Percentiles rank a stretch among this genome's conserved stretches.
Evolutionary conservation across 805 yeast genomes (phyloP).

Genomic region (Starmerella bombicola): DNA sequence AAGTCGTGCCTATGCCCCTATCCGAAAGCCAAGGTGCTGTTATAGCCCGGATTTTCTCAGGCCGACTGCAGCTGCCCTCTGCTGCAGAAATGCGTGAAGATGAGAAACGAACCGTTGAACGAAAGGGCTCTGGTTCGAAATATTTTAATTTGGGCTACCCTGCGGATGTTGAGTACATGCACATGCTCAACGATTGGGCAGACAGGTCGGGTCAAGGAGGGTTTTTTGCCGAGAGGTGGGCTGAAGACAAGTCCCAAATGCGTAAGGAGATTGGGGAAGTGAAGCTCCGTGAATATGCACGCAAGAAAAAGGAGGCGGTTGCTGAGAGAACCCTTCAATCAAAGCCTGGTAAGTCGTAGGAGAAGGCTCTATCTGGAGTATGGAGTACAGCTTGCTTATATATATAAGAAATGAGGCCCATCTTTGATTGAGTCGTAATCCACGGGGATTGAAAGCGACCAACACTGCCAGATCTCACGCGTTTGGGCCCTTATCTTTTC

Average conservation of each 20-base stretch:
- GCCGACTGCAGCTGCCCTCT: constrained; percentile 41
- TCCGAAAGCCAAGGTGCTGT: constrained; percentile 51
- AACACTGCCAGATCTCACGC: too few species aligned
- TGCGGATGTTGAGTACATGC: constrained; percentile 47
- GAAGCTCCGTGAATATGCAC: constrained; percentile 14
- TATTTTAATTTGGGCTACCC: constrained; percentile 47
- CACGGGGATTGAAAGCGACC: too few species aligned
- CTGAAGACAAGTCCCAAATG: constrained; percentile 26
- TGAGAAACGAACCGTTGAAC: constrained; percentile 31
- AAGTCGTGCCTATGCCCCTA: constrained; percentile 27
- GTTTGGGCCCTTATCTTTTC: too few species aligned
- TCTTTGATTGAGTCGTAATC: too few species aligned
- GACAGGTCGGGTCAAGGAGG: constrained; percentile 27
- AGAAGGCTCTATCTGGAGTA: too few species aligned
- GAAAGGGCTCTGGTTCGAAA: constrained; percentile 37
- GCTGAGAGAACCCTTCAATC: constrained; percentile 40
- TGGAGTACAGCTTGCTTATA: too few species aligned
- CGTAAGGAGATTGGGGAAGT: constrained; percentile 12
- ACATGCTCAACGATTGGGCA: constrained; percentile 31
- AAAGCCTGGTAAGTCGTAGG: constrained; percentile 16
- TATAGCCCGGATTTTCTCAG: constrained; percentile 49
- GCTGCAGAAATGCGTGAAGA: constrained; percentile 36
- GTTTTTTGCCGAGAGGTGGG: constrained; percentile 43
- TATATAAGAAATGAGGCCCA: too few species aligned
- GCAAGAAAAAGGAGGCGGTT: constrained; percentile 11